These are phyloP conservation scores for Salix koriyanagi DNA, from an alignment of 345 rosid species.

Conservation along the genomic window DNA sequence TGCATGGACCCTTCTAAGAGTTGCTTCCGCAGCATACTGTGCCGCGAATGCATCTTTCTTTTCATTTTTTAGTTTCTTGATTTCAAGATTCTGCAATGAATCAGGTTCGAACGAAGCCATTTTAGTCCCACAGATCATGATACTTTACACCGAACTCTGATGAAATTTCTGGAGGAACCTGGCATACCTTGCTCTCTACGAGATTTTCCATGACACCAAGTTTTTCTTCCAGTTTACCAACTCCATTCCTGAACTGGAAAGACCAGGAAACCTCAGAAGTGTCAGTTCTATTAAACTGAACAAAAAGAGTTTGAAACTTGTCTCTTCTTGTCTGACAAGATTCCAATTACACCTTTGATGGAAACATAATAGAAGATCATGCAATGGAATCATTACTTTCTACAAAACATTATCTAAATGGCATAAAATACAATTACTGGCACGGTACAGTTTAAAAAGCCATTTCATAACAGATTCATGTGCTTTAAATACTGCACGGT, in stretches of 20 bases:
- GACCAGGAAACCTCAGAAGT: not conserved
- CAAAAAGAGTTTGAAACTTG: no score
- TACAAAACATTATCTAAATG: not conserved
- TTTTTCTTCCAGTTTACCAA: conserved; percentile 50
- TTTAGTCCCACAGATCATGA: not conserved
- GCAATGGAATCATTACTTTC: no score
- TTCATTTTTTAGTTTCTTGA: conserved; percentile 55
- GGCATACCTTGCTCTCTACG: conserved; percentile 60
- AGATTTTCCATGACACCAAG: conserved; percentile 45
- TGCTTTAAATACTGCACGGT: no score
- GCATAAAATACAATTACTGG: not conserved
- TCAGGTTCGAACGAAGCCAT: conserved; percentile 3
- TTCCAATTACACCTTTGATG: no score
- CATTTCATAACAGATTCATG: no score
- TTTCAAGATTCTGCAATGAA: conserved; percentile 61
- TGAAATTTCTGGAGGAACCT: not conserved
- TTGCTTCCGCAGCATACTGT: conserved; percentile 85
- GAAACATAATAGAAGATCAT: no score
- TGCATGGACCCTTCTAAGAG: conserved; percentile 69
- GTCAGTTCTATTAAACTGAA: not conserved
- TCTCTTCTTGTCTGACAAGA: no score
- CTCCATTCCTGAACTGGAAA: conserved; percentile 52
- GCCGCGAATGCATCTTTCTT: conserved; percentile 84
- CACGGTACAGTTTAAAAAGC: no score
- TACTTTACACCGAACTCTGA: not conserved